Evolutionary conservation across 78 protist species (phyloP), one percentile per base, ranked within the genome.

Genomic region (Dictyostelium purpureum): DNA sequence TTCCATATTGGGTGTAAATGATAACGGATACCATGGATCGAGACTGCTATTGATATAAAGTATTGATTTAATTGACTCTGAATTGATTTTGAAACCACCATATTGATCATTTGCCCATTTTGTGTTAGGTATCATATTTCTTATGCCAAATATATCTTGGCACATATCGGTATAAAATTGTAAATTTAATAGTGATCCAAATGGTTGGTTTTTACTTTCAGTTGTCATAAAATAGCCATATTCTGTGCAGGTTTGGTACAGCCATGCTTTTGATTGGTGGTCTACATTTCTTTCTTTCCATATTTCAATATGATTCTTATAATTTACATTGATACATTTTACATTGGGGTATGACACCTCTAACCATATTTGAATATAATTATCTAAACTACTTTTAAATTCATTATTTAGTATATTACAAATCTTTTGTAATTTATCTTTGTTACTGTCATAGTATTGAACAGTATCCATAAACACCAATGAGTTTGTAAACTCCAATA

Each of bases 11-110:
- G 9, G 77, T 43, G n/a, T 63, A 59, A 89, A 43, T 33, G 79
- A 54, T 2, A 89, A 43, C 35, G 95, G 26, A 82, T 81, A 87
- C 95, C 95, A 93, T 56, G 95, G 95, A 66, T 93, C 95, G 43
- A 76, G 73, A 28, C 73, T 67, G 9, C 45, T 19, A 31, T 67
- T 67, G 5, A 76, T 79, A 63, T 61, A 88, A 37, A 87, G 33
- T n/a, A n/a, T n/a, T n/a, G n/a, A n/a, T n/a, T n/a, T n/a, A 16
- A 88, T 52, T 12, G 79, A 70, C 10, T 77, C 6, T 49, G 75
- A 54, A n/a, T 45, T 80, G 5, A 94, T 95, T 52, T 14, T 35
- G 28, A 21, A n/a, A 35, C 83, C 97, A 57, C 97, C 97, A 35
- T 75, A 95, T 19, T 61, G 69, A 19, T 28, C 43, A 88, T 79